These are phyloP conservation scores for Grosmannia clavigera DNA, from an alignment of 2,329 filamentous ascomycete species.

Conservation along the genomic window DNA sequence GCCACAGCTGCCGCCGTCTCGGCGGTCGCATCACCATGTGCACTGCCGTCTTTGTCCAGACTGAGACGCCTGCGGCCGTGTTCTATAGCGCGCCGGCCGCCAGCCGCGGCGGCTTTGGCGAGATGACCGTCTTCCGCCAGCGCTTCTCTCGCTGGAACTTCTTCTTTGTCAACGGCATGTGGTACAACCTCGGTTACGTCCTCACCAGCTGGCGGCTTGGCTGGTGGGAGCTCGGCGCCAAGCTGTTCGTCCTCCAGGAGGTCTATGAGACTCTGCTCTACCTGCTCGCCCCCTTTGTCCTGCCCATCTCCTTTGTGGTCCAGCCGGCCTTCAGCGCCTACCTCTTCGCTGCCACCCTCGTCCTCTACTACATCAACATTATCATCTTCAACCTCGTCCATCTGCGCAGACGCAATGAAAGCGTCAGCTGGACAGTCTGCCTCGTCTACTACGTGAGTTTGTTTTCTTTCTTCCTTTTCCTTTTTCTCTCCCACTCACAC, in stretches of 20 bases:
- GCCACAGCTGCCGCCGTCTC: constrained; percentile 6
- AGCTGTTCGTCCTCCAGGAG: constrained; percentile 5
- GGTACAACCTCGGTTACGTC: constrained; percentile 5
- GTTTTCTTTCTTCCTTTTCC: background rate
- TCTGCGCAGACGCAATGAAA: background rate
- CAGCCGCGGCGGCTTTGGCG: constrained; percentile 5
- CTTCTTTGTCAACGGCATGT: constrained; percentile 6
- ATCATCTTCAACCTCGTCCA: constrained; percentile 4
- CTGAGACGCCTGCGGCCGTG: constrained; percentile 2
- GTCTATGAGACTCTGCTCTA: constrained; percentile 6
- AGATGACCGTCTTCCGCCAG: constrained; percentile 7
- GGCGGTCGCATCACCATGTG: constrained; percentile 6
- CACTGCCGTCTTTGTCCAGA: constrained; percentile 6
- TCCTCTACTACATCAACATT: constrained; percentile 1
- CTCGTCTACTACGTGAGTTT: constrained; percentile 2
- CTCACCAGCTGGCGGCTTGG: constrained; percentile 4
- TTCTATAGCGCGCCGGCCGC: background rate
- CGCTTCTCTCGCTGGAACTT: constrained; percentile 6
- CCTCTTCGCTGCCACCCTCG: constrained; percentile 1
- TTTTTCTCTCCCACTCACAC: background rate
- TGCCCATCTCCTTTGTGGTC: constrained; percentile 5
- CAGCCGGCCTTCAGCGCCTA: background rate
- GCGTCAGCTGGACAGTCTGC: background rate
- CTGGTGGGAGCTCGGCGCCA: constrained; percentile 6
- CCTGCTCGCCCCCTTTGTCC: constrained; percentile 4